Percentiles rank a stretch among this genome's conserved stretches.
Conservation (phyloP, 78 protist species). For the Cavenderia fasciculata region DNA sequence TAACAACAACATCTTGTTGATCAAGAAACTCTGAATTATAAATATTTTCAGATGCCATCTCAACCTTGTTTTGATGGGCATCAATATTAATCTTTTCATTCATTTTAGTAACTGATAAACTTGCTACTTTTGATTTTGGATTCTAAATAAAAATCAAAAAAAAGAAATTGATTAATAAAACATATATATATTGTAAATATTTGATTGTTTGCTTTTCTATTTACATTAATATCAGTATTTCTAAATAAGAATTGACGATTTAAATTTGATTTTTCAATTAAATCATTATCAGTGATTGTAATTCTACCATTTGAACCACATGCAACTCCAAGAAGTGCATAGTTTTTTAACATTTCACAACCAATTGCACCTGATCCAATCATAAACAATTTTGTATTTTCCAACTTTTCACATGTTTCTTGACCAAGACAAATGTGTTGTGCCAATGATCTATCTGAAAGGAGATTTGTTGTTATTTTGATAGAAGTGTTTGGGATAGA, state of each 20-base stretch:
- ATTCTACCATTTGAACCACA: slow-evolving; percentile 61
- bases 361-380: slow-evolving; percentile 99
- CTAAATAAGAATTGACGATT: slow-evolving; percentile 98
- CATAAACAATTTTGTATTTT: slow-evolving; percentile 70
- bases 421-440: slow-evolving; percentile 70
- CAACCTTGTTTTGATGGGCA: slow-evolving; percentile 80
- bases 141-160: not conserved
- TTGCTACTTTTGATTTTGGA: slow-evolving; percentile 93
- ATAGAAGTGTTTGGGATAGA: not conserved
- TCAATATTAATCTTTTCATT: slow-evolving; percentile 84
- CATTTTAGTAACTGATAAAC: slow-evolving; percentile 91
- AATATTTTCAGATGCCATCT: slow-evolving; percentile 91
- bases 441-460: slow-evolving; percentile 24
- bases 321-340: slow-evolving; percentile 92
- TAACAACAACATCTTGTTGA: slow-evolving; percentile 83
- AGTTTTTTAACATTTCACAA: slow-evolving; percentile 96
- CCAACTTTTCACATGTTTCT: slow-evolving; percentile 5
- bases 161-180: no score
- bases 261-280: slow-evolving; percentile 94
- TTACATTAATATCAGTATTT: slow-evolving; percentile 79
- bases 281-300: slow-evolving; percentile 97
- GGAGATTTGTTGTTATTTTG: not conserved
- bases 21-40: slow-evolving; percentile 85
- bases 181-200: no score
- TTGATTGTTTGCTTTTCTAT: no score